phyloP scores from a whole-genome alignment of 176 grass and related monocot genomes.

The Eleusine coracana region DNA sequence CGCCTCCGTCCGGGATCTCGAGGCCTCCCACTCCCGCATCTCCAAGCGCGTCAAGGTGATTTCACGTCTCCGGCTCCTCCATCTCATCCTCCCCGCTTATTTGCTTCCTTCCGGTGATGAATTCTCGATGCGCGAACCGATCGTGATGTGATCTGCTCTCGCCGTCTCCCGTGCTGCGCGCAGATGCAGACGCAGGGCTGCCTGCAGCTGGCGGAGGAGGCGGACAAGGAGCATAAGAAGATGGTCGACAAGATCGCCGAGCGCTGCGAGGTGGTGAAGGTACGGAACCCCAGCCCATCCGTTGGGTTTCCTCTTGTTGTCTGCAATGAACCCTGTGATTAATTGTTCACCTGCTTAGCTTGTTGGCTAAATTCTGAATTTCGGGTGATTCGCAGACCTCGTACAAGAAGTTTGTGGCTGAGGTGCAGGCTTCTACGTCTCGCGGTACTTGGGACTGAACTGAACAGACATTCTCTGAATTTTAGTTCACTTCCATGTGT shows the following conservation, averaged over 20 bases:
- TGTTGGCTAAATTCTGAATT: not conserved
- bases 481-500: conserved; percentile 14
- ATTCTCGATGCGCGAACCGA: not conserved
- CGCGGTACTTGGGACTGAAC: conserved; percentile 41
- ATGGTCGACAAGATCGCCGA: conserved; percentile 48
- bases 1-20: conserved; percentile 37
- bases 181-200: conserved; percentile 69
- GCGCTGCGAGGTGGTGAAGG: conserved; percentile 49
- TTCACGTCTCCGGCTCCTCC: not conserved
- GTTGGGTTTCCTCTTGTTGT: not conserved
- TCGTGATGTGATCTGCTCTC: not conserved
- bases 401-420: conserved; percentile 56
- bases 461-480: conserved; percentile 10
- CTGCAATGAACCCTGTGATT: not conserved
- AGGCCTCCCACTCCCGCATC: conserved; percentile 55
- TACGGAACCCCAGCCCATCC: not conserved
- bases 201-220: conserved; percentile 48
- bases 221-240: conserved; percentile 55
- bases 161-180: not conserved
- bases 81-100: not conserved
- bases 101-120: not conserved
- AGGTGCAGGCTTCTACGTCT: conserved; percentile 59
- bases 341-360: not conserved
- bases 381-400: conserved; percentile 42
- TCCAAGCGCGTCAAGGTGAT: conserved; percentile 73